A percentile compares a stretch with the other conserved stretches of the same genome.
phyloP scores from a whole-genome alignment of 73 alveolate species.

The Symbiodinium pilosum region DNA sequence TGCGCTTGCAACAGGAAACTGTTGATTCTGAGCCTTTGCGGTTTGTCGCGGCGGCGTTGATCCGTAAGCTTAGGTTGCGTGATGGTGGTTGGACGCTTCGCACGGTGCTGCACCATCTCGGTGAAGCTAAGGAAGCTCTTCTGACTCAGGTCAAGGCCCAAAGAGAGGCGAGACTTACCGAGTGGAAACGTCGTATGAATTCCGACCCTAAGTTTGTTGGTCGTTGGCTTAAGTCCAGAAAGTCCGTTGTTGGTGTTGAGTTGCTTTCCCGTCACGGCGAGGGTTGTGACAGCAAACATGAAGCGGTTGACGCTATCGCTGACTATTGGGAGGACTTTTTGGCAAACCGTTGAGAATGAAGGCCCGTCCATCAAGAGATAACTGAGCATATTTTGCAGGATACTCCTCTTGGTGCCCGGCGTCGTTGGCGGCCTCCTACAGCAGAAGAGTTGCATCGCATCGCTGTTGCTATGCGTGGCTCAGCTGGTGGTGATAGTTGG shows the following conservation, averaged over 20 bases:
- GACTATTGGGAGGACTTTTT: background rate
- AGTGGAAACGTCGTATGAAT: background rate
- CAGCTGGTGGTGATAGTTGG: background rate
- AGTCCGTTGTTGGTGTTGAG: background rate
- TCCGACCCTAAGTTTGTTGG: background rate
- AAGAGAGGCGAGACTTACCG: background rate
- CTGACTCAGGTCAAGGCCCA: background rate
- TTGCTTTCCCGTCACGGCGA: background rate
- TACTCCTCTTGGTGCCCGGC: background rate
- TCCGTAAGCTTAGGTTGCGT: background rate
- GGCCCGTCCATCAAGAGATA: background rate
- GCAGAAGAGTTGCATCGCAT: background rate
- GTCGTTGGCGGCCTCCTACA: background rate
- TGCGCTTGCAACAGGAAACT: background rate
- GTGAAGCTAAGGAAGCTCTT: background rate
- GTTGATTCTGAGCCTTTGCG: background rate
- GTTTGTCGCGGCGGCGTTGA: background rate
- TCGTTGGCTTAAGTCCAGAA: background rate
- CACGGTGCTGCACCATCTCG: background rate
- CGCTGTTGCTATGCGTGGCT: background rate
- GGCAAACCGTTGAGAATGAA: background rate
- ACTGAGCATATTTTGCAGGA: background rate
- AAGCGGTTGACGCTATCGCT: background rate
- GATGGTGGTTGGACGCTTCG: background rate
- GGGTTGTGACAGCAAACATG: background rate